Base-by-base conservation (phyloP, 163 green algal genomes). In the Chlamydomonas reinhardtii region DNA sequence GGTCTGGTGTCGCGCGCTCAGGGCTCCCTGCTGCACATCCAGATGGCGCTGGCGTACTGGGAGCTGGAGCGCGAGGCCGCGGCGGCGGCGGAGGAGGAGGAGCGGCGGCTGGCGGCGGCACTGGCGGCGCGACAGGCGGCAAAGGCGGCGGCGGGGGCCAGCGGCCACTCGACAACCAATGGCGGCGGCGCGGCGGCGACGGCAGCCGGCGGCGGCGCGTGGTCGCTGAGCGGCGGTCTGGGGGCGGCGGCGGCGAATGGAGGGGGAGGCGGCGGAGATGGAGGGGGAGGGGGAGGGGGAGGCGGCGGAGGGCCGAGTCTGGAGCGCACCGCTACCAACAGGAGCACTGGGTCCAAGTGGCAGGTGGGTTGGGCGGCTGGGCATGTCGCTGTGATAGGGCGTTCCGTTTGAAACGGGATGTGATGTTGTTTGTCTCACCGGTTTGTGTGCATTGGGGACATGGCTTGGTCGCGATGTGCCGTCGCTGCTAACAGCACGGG, bases 21-120 rank as follows among this genome's bases (percentile, higher is more conserved):
- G 48, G 59, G 68, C 31, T 72, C 68, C 52, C 48, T 78, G 52
- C 34, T 85, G 32, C 71, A 85, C 69, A 31, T 85, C 24, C 72
- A 77, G 34, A 62, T 85, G 31, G 79, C 79, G 32, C 54, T 85
- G 16, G 52, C 66, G 15, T 69, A 32, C 32, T 34, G 77, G 32
- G 68, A 72, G 15, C 31, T 85, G 69, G 68, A 85, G 25, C 24
- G 34, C 9, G 32, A 73, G 24, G 68, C 64, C 12, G 68, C 68
- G 24, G 24, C 8, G 54, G 68, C 32, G 79, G 79, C 71, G 69
- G 77, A 39, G 65, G 79, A 77, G 32, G 52, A 43, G 66, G 66
- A 76, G 52, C 43, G 32, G 25, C 34, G 8, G 39, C 12, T 54
- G 35, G 69, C 34, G 27, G 35, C 17, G 31, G 61, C 25, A 31